Percentiles rank a stretch among this genome's conserved stretches.
These are phyloP conservation scores for Brasenia schreberi DNA, from an alignment of 164 flowering plant genomes.

Conservation along the genomic window DNA sequence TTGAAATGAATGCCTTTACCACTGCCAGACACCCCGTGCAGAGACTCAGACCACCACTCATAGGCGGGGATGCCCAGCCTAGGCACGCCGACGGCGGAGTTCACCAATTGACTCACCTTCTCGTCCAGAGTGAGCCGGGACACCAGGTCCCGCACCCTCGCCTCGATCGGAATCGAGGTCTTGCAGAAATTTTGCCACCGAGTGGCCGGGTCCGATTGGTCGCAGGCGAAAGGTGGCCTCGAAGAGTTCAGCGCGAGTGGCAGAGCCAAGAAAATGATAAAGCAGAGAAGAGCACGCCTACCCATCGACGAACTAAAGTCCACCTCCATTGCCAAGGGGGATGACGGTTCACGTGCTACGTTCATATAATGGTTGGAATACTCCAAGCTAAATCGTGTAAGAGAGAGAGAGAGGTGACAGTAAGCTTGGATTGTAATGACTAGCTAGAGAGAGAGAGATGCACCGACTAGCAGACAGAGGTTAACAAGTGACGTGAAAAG, in stretches of 20 bases:
- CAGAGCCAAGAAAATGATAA: conserved; percentile 3
- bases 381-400: too few species aligned
- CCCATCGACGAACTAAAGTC: background rate
- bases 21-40: conserved; percentile 47
- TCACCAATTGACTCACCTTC: conserved; percentile 65
- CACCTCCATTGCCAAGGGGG: background rate
- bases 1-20: conserved; percentile 38
- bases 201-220: conserved; percentile 31
- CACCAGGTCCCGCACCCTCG: conserved; percentile 48
- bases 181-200: conserved; percentile 43
- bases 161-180: conserved; percentile 28
- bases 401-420: too few species aligned
- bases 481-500: too few species aligned
- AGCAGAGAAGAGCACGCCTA: background rate
- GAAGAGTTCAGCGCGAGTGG: conserved; percentile 5
- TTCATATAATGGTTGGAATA: too few species aligned
- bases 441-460: too few species aligned
- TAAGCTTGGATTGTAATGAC: too few species aligned
- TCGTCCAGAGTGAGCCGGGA: conserved; percentile 78
- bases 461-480: too few species aligned
- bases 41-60: conserved; percentile 86
- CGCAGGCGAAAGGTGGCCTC: conserved; percentile 57
- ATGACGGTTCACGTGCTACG: background rate
- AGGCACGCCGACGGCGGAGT: conserved; percentile 50
- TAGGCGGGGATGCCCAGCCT: conserved; percentile 72